phyloP scores from a whole-genome alignment of 2,329 filamentous ascomycete genomes.

The Penicillium thymicola region DNA sequence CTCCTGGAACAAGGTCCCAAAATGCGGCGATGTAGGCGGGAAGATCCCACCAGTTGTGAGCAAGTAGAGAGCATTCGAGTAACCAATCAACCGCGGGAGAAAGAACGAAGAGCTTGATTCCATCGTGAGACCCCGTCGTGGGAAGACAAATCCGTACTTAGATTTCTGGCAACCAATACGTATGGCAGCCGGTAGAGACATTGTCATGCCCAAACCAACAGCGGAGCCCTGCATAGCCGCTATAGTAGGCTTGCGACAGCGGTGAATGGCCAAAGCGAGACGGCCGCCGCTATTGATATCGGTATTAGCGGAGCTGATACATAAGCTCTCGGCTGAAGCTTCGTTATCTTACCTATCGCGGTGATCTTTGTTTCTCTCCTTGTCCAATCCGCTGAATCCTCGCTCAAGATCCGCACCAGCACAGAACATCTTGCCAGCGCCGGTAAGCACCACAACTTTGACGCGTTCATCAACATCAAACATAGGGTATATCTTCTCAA shows the following conservation, averaged over 20 bases:
- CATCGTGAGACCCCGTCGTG: constrained; percentile 8
- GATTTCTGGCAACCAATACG: constrained; percentile 2
- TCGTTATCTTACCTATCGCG: neutral
- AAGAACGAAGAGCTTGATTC: constrained; percentile 9
- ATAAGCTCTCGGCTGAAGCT: neutral
- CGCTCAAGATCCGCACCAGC: constrained; percentile 7
- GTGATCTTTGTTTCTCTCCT: constrained; percentile 2
- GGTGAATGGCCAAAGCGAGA: constrained; percentile 1
- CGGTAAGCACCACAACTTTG: constrained; percentile 9
- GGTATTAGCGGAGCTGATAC: neutral
- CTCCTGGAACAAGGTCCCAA: constrained; percentile 7
- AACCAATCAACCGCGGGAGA: constrained; percentile 8
- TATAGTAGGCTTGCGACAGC: constrained; percentile 5
- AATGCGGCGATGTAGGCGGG: neutral
- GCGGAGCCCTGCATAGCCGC: neutral
- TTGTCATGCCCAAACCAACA: constrained; percentile 6
- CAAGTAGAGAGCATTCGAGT: constrained; percentile 7
- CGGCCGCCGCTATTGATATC: constrained; percentile 1
- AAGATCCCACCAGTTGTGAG: constrained; percentile 3
- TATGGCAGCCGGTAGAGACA: neutral
- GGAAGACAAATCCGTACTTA: constrained; percentile 9
- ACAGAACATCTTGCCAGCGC: constrained; percentile 9
- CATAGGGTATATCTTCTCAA: constrained; percentile 21
- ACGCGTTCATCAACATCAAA: constrained; percentile 9
- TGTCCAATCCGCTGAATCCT: constrained; percentile 1